A percentile compares a stretch with the other conserved stretches of the same genome.
These are phyloP conservation scores for Cyberlindnera meyerae DNA, from an alignment of 805 yeast species.

Conservation along the genomic window DNA sequence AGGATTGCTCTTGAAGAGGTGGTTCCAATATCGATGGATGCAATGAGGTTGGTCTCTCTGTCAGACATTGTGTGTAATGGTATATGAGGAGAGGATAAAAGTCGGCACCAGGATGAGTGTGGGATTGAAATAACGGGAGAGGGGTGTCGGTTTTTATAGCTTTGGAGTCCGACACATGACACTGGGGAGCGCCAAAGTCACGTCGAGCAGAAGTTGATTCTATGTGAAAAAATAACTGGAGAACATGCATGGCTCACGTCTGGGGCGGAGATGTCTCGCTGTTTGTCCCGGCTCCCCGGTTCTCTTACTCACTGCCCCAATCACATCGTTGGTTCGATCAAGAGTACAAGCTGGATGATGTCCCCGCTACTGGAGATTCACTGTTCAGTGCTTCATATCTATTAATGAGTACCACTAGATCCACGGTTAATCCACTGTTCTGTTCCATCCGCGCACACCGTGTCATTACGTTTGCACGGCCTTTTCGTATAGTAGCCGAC, in stretches of 20 bases:
- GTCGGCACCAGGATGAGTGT: neutral
- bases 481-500: too few relatives aligned
- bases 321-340: too few relatives aligned
- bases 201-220: constrained; percentile 2
- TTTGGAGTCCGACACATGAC: neutral
- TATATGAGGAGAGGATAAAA: neutral
- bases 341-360: too few relatives aligned
- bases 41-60: constrained; percentile 35
- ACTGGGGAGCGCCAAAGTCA: constrained; percentile 3
- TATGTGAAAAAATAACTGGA: constrained; percentile 13
- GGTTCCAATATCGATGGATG: constrained; percentile 86
- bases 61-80: constrained; percentile 17
- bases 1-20: constrained; percentile 87
- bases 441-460: too few relatives aligned
- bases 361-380: too few relatives aligned
- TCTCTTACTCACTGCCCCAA: too few relatives aligned
- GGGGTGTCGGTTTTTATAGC: constrained; percentile 4
- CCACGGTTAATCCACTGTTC: too few relatives aligned
- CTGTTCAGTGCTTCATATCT: too few relatives aligned
- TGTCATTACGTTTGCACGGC: too few relatives aligned
- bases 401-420: too few relatives aligned
- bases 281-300: constrained; percentile 4
- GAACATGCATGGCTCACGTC: constrained; percentile 12
- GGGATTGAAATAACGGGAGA: neutral
- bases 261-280: constrained; percentile 8